These are phyloP conservation scores for Botryotinia narcissicola DNA, from an alignment of 2,329 filamentous ascomycete genomes.

Conservation along the genomic window DNA sequence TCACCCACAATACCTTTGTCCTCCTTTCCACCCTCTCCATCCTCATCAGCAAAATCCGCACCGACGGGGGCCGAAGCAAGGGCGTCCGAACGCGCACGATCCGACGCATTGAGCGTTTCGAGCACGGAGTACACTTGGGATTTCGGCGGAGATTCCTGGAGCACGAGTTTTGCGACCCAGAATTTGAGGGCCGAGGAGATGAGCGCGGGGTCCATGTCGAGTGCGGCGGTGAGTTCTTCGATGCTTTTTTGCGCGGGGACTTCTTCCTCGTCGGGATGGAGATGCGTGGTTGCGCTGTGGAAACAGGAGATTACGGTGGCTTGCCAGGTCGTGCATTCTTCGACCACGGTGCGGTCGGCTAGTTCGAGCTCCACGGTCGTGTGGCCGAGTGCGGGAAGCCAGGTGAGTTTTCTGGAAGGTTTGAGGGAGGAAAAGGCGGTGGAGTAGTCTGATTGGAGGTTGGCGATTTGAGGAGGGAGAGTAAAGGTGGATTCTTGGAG, in stretches of 20 bases:
- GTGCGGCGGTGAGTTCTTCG: constrained; percentile 50
- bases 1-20: constrained; percentile 62
- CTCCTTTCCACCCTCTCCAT: constrained; percentile 33
- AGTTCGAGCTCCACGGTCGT: constrained; percentile 80
- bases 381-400: constrained; percentile 79
- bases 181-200: constrained; percentile 65
- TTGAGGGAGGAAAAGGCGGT: constrained; percentile 77
- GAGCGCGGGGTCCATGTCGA: constrained; percentile 73
- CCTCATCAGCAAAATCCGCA: constrained; percentile 30
- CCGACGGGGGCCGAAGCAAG: constrained; percentile 28
- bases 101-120: constrained; percentile 55
- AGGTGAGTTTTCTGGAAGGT: constrained; percentile 79
- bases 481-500: constrained; percentile 68
- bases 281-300: constrained; percentile 43
- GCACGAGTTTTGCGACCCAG: constrained; percentile 67
- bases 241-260: constrained; percentile 43
- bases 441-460: constrained; percentile 69
- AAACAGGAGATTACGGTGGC: constrained; percentile 87
- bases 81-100: constrained; percentile 37
- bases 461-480: constrained; percentile 57
- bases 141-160: constrained; percentile 54
- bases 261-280: constrained; percentile 21
- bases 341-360: constrained; percentile 70
- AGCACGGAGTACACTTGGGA: constrained; percentile 59
- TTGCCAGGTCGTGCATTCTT: constrained; percentile 79